phyloP scores from a whole-genome alignment of 768 basidiomycete species.

The Boletus reticuloceps region DNA sequence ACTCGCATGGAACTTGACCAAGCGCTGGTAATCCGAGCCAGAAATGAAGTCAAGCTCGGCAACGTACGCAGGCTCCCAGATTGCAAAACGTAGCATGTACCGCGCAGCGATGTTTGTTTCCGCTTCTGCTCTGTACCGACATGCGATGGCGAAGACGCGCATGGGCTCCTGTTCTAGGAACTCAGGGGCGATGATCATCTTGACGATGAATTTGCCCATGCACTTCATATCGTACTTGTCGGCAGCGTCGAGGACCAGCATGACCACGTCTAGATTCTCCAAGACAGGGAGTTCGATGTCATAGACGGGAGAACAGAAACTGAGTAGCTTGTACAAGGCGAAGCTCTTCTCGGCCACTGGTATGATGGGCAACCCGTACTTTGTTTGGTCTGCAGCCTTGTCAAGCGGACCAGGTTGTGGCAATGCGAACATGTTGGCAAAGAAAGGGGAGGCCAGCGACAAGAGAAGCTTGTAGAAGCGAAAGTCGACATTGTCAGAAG shows the following conservation, averaged over 20 bases:
- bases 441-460: conserved; percentile 56
- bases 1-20: conserved; percentile 35
- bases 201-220: conserved; percentile 35
- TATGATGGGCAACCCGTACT: conserved; percentile 41
- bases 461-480: conserved; percentile 54
- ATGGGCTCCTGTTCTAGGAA: conserved; percentile 36
- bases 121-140: conserved; percentile 33
- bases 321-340: conserved; percentile 41
- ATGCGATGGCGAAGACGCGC: conserved; percentile 37
- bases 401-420: conserved; percentile 40
- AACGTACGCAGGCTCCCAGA: conserved; percentile 32
- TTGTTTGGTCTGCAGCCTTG: conserved; percentile 27
- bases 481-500: conserved; percentile 51
- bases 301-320: conserved; percentile 49
- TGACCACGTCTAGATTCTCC: conserved; percentile 41
- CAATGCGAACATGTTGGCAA: conserved; percentile 52
- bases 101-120: conserved; percentile 38
- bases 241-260: conserved; percentile 43
- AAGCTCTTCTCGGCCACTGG: conserved; percentile 46
- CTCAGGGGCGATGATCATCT: conserved; percentile 29
- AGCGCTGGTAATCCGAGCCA: conserved; percentile 35
- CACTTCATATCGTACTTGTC: conserved; percentile 52
- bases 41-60: conserved; percentile 38
- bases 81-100: conserved; percentile 35
- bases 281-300: conserved; percentile 30